Evolutionary conservation across 2,329 filamentous ascomycete genomes (phyloP).

Genomic region (Chaetothyriales sp.): DNA sequence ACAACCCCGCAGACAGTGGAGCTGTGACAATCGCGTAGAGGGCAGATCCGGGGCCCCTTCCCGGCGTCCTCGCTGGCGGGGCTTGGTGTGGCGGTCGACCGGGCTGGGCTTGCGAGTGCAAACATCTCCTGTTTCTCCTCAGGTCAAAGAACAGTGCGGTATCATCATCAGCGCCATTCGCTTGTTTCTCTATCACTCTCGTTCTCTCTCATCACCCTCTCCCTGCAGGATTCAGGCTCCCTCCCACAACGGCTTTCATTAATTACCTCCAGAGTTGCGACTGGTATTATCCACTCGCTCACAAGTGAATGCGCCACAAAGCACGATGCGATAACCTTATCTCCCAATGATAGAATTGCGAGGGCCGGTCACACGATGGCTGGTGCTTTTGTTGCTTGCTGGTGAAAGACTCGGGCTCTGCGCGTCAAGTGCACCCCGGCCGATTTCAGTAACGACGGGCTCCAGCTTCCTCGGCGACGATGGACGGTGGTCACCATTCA

Average conservation of each 20-base stretch:
- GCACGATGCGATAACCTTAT: neutral
- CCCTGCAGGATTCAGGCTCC: neutral
- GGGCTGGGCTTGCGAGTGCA: no score
- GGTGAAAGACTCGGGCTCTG: neutral
- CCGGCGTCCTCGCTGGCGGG: neutral
- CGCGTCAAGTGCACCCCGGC: slow-evolving; percentile 3
- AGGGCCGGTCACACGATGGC: neutral
- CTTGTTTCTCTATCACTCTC: neutral
- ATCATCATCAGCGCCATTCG: neutral
- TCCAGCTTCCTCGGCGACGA: slow-evolving; percentile 19
- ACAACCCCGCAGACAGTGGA: neutral
- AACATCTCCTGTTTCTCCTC: neutral
- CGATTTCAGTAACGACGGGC: slow-evolving; percentile 10
- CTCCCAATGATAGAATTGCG: neutral
- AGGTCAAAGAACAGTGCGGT: neutral
- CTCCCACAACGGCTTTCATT: neutral
- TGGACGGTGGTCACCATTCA: slow-evolving; percentile 20
- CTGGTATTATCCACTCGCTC: neutral
- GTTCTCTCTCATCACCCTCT: neutral
- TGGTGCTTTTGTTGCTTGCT: neutral
- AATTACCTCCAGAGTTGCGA: neutral
- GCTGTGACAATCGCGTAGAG: neutral
- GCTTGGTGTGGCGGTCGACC: no score
- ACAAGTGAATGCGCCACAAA: neutral
- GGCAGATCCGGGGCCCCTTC: no score